These are phyloP conservation scores for Collybia mongolica DNA, from an alignment of 768 basidiomycete genomes.

Conservation along the genomic window DNA sequence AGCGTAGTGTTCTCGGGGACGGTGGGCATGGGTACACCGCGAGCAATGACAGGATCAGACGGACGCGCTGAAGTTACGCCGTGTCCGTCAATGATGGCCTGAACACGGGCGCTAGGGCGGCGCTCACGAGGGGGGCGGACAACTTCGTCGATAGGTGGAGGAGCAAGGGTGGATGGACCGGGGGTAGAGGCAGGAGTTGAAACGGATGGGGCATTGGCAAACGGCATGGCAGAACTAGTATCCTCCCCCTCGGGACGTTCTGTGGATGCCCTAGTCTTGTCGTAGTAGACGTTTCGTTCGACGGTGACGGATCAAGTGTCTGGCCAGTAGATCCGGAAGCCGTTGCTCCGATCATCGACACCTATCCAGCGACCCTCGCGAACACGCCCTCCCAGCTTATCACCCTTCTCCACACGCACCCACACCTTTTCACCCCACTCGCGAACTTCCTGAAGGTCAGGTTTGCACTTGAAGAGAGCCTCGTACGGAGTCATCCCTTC, in stretches of 20 bases:
- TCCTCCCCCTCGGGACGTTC: slow-evolving; percentile 27
- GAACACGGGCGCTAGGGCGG: slow-evolving; percentile 3
- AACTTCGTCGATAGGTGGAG: neutral
- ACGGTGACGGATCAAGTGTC: slow-evolving; percentile 23
- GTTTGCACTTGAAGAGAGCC: slow-evolving; percentile 24
- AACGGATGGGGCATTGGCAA: neutral
- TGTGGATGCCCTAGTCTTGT: slow-evolving; percentile 12
- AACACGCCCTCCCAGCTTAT: slow-evolving; percentile 21
- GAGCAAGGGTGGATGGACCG: neutral
- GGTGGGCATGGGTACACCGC: slow-evolving; percentile 1
- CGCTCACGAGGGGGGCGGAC: neutral
- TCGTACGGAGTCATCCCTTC: slow-evolving; percentile 26
- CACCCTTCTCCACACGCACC: slow-evolving; percentile 26
- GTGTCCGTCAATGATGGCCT: slow-evolving; percentile 3
- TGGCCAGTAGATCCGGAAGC: slow-evolving; percentile 31
- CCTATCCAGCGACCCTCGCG: slow-evolving; percentile 23
- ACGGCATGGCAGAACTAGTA: slow-evolving; percentile 7
- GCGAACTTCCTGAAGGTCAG: slow-evolving; percentile 23
- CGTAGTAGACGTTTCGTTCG: slow-evolving; percentile 25
- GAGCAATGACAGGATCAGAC: neutral
- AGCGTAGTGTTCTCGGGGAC: slow-evolving; percentile 2
- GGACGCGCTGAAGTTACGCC: neutral
- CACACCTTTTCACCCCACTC: slow-evolving; percentile 34
- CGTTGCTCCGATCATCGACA: slow-evolving; percentile 22
- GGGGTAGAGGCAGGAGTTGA: neutral